Percentiles rank a stretch among this genome's conserved stretches.
These are phyloP conservation scores for Tuber brumale DNA, from an alignment of 495 filamentous ascomycete genomes.

Conservation along the genomic window DNA sequence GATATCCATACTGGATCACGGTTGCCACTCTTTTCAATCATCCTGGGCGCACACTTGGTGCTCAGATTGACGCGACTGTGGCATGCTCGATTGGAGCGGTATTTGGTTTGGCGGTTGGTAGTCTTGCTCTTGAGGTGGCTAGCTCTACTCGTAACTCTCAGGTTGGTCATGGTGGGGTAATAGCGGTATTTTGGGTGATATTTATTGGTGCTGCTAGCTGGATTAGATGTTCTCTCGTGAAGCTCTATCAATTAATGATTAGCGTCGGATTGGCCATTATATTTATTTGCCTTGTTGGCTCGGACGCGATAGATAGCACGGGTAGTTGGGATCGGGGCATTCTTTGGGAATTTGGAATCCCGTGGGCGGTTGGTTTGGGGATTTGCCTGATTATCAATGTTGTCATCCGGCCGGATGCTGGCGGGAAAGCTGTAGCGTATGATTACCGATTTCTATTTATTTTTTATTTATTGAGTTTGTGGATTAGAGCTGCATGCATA, in stretches of 20 bases:
- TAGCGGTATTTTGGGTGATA: conserved; percentile 50
- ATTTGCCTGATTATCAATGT: conserved; percentile 48
- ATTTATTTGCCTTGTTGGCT: conserved; percentile 51
- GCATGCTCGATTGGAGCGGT: conserved; percentile 51
- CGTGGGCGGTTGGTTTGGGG: conserved; percentile 53
- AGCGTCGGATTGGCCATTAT: conserved; percentile 52
- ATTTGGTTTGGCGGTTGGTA: conserved; percentile 54
- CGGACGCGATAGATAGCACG: conserved; percentile 31
- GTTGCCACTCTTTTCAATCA: conserved; percentile 53
- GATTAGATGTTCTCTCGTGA: conserved; percentile 51
- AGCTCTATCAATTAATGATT: conserved; percentile 52
- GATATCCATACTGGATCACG: conserved; percentile 51
- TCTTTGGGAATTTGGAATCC: conserved; percentile 51
- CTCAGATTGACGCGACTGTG: conserved; percentile 52
- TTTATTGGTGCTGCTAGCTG: conserved; percentile 50
- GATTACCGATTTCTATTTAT: conserved; percentile 20
- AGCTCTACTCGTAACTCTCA: conserved; percentile 46
- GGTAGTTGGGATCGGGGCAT: conserved; percentile 45
- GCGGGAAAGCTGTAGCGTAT: conserved; percentile 50
- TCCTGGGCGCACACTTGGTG: conserved; percentile 50
- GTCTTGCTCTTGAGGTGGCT: conserved; percentile 51
- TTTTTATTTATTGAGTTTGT: conserved; percentile 3
- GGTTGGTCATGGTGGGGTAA: conserved; percentile 51
- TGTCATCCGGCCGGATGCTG: conserved; percentile 50
- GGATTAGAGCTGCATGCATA: neutral